Conservation (phyloP, 2,329 filamentous ascomycete genomes). For the Sporothrix humicola region DNA sequence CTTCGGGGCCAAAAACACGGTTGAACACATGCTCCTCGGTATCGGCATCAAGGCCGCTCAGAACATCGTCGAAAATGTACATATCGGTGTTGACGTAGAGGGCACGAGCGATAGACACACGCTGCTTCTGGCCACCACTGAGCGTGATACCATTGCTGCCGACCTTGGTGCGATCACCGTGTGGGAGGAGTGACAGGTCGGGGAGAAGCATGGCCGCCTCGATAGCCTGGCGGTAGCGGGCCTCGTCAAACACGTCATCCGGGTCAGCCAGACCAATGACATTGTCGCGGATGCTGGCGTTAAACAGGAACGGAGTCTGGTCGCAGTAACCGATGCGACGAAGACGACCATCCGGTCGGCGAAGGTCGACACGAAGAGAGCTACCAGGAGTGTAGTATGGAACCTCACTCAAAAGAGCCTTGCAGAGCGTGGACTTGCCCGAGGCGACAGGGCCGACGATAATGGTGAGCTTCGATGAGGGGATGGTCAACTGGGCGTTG, state of each 20-base stretch:
- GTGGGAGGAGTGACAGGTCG: conserved; percentile 44
- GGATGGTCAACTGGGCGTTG: conserved; percentile 46
- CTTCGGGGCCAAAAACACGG: conserved; percentile 45
- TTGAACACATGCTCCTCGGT: conserved; percentile 51
- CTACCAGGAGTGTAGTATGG: conserved; percentile 41
- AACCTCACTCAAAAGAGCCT: conserved; percentile 49
- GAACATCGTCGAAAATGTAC: conserved; percentile 37
- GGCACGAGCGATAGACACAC: conserved; percentile 41
- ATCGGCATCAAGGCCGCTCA: conserved; percentile 46
- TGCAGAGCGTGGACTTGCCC: conserved; percentile 54
- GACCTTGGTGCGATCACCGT: conserved; percentile 46
- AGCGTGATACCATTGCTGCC: conserved; percentile 48
- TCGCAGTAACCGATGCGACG: conserved; percentile 48
- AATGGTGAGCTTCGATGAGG: conserved; percentile 46
- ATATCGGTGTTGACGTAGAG: conserved; percentile 40
- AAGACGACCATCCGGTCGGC: conserved; percentile 31
- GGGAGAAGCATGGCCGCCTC: conserved; percentile 43
- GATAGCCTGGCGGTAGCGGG: conserved; percentile 43
- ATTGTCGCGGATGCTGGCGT: conserved; percentile 45
- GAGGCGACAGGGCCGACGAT: conserved; percentile 52
- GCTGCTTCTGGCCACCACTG: conserved; percentile 47
- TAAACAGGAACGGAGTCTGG: conserved; percentile 47
- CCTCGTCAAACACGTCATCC: conserved; percentile 36
- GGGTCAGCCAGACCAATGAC: conserved; percentile 40
- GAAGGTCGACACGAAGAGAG: conserved; percentile 37